Evolutionary conservation across 352 stramenopile genomes (phyloP).

Genomic region (Phytopythium litorale): DNA sequence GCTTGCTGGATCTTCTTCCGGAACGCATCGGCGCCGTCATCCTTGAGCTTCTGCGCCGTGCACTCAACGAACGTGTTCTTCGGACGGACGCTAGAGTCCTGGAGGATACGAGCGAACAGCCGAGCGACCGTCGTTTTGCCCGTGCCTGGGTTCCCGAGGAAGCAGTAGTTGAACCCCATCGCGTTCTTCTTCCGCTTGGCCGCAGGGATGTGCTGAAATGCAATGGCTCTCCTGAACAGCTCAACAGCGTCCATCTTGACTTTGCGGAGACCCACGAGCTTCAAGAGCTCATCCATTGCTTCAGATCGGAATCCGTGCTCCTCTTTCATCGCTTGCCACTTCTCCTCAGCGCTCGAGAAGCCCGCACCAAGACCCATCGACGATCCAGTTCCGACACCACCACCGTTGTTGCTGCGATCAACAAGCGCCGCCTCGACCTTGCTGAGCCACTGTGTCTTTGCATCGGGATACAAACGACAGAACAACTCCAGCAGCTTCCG

Average conservation of each 20-base stretch:
- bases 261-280: conserved; percentile 75
- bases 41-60: conserved; percentile 70
- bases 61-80: conserved; percentile 36
- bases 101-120: conserved; percentile 78
- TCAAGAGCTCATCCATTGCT: conserved; percentile 81
- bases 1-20: conserved; percentile 66
- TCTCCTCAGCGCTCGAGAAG: conserved; percentile 24
- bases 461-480: conserved; percentile 44
- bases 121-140: conserved; percentile 81
- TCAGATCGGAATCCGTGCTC: conserved; percentile 42
- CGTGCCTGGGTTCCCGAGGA: conserved; percentile 67
- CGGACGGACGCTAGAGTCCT: conserved; percentile 62
- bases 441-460: conserved; percentile 37
- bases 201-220: conserved; percentile 44
- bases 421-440: conserved; percentile 20
- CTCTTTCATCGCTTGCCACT: conserved; percentile 61
- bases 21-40: conserved; percentile 63
- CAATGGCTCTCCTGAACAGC: conserved; percentile 73
- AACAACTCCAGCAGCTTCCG: conserved; percentile 48
- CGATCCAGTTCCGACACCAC: neutral
- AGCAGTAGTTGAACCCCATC: conserved; percentile 70
- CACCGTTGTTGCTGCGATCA: neutral
- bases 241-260: conserved; percentile 77
- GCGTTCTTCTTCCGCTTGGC: conserved; percentile 68
- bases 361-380: neutral